Base-by-base conservation (phyloP, 2,329 filamentous ascomycete species). In the Ambrosiella xylebori region DNA sequence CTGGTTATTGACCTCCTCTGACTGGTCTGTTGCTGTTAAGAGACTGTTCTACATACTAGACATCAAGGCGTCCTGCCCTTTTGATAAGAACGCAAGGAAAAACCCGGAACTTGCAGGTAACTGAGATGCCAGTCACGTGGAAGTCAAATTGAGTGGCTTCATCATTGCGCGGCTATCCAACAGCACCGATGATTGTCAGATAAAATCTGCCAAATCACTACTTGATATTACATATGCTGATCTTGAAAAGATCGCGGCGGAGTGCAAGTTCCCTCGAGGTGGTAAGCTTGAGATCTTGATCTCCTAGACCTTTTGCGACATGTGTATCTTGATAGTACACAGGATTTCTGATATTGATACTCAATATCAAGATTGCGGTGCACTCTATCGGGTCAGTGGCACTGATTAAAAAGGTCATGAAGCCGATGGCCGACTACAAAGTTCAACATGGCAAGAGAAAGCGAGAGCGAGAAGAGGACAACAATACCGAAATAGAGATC, bases 121-220 rank as follows among this genome's bases (percentile, higher is more conserved):
- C 1, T 64, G 60, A 62, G 63, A 64, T 0, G 68, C 67, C 0
- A 65, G 68, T 0, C 71, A 74, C 19, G 68, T 70, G 0, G 71
- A 74, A 59, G 69, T 70, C 13, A 73, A 73, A 58, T 65, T 74
- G 0, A 68, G 71, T 0, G 64, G 67, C 0, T 66, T 70, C 17
- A 67, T 66, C 0, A 54, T 71, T 0, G 66, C 65, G 7, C 56
- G 65, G 0, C 60, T 71, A 0, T 63, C 72, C 17, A 35, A 9
- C 9, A 27, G 19, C 9, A 7, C 56, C 27, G 47, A 56, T 44
- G 40, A 37, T n/a, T n/a, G 39, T 19, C 37, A 54, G 15, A 27
- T 3, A 27, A 27, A 4, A 27, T 27, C 3, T 27, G 27, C 27
- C 27, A 27, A 27, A 27, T 27, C 27, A 27, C 27, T 27, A 52